Evolutionary conservation across 495 filamentous ascomycete genomes (phyloP), one percentile per base, ranked within the genome.

Genomic region (Patellaria atrata): DNA sequence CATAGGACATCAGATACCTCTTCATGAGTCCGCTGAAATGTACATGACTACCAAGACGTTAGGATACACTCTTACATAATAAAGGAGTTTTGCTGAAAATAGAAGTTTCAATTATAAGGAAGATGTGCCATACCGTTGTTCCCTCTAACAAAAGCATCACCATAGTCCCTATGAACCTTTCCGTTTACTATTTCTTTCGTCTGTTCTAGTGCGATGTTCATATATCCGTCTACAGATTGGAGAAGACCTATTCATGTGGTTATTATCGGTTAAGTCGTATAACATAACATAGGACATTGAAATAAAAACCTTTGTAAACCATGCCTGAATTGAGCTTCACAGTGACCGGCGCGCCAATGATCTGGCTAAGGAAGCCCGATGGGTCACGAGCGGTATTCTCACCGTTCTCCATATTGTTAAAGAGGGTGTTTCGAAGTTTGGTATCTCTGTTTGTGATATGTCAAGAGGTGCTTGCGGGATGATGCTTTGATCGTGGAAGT

Each of bases 121-220:
- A 33, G 11, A 41, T n/a, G n/a, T n/a, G n/a, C n/a, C 54, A 39
- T 45, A 94, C 89, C 89, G 44, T 96, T 97, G 56, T 97, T 97
- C 41, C 89, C 89, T 47, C 89, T 68, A 12, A 97, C 77, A 52
- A 97, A 97, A 19, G 91, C 84, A 63, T 97, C 89, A 0, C 91
- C 89, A 57, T 92, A 96, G 27, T 63, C 78, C 46, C 80, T 68
- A 43, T 73, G 70, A 51, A 82, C 68, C 38, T 71, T 72, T 17
- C 87, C 91, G 51, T 85, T 75, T 31, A 89, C 78, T 48, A 74
- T 84, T 60, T 97, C 91, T 41, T 84, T 77, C 0, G 84, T 87
- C 56, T 92, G 86, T 53, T 96, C 89, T 2, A 97, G 68, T 13
- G 89, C 84, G 44, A 97, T 91, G 56, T 97, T 96, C 89, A 97